Evolutionary conservation across 441 rosid genomes (phyloP).

Genomic region (Oxalis stricta): DNA sequence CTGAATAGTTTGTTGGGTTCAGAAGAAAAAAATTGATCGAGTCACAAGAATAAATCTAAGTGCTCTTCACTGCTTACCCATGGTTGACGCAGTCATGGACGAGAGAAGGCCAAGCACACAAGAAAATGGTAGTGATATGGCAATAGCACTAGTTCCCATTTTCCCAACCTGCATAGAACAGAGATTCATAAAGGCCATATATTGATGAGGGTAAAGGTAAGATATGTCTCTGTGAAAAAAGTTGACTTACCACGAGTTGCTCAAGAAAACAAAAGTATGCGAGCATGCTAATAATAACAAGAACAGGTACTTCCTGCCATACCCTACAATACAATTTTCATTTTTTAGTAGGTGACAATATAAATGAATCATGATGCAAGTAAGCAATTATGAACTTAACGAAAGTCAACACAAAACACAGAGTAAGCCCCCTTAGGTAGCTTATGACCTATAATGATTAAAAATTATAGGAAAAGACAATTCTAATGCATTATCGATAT

Average conservation of each 20-base stretch:
- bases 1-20: not conserved
- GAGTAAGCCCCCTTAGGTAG: too few relatives aligned
- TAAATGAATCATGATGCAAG: too few relatives aligned
- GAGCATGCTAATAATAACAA: slow-evolving; percentile 90
- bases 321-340: slow-evolving; percentile 54
- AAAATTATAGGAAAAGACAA: too few relatives aligned
- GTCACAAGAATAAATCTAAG: not conserved
- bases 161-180: slow-evolving; percentile 40
- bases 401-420: too few relatives aligned
- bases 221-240: not conserved
- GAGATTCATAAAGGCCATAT: not conserved
- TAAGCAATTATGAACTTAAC: too few relatives aligned
- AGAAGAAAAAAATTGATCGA: too few relatives aligned
- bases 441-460: too few relatives aligned
- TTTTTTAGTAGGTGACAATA: too few relatives aligned
- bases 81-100: slow-evolving; percentile 79
- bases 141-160: slow-evolving; percentile 76
- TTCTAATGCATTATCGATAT: not conserved
- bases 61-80: slow-evolving; percentile 45
- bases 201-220: slow-evolving; percentile 4
- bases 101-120: slow-evolving; percentile 81
- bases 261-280: slow-evolving; percentile 92
- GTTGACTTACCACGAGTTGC: slow-evolving; percentile 67
- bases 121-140: slow-evolving; percentile 84
- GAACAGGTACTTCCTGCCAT: slow-evolving; percentile 90